phyloP scores from a whole-genome alignment of 2,329 filamentous ascomycete species.

The Phoma sp. region DNA sequence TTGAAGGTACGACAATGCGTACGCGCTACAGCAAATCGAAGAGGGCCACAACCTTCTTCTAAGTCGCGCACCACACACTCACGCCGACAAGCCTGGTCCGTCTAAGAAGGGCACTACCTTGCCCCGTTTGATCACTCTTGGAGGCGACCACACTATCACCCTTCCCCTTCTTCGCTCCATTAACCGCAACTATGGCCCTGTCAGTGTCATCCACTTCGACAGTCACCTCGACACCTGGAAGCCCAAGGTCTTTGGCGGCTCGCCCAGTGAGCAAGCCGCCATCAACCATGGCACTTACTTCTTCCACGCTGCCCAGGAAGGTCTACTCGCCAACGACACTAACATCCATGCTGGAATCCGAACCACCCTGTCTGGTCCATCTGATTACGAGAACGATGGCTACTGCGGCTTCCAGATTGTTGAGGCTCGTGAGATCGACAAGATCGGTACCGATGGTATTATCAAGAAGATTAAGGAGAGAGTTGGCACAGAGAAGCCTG shows the following conservation, averaged over 20 bases:
- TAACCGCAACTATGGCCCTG: slow-evolving; percentile 70
- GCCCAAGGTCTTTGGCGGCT: slow-evolving; percentile 85
- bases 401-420: slow-evolving; percentile 86
- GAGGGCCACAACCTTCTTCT: slow-evolving; percentile 80
- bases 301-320: slow-evolving; percentile 80
- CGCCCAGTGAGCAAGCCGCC: slow-evolving; percentile 74
- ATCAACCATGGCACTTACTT: slow-evolving; percentile 93
- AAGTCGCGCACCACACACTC: slow-evolving; percentile 71
- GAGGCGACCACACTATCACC: slow-evolving; percentile 68
- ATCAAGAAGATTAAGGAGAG: slow-evolving; percentile 77
- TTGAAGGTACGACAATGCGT: slow-evolving; percentile 77
- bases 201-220: slow-evolving; percentile 69
- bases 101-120: slow-evolving; percentile 76
- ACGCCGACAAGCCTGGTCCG: slow-evolving; percentile 69
- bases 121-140: slow-evolving; percentile 78
- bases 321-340: slow-evolving; percentile 77
- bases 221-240: slow-evolving; percentile 70
- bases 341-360: slow-evolving; percentile 90
- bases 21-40: slow-evolving; percentile 83
- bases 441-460: slow-evolving; percentile 73
- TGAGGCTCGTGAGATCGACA: slow-evolving; percentile 74
- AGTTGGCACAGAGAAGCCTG: slow-evolving; percentile 74
- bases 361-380: slow-evolving; percentile 77
- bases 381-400: slow-evolving; percentile 84
- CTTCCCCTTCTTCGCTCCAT: slow-evolving; percentile 62